phyloP scores from a whole-genome alignment of 2,329 filamentous ascomycete genomes.

The Sarocladiaceae sp. region DNA sequence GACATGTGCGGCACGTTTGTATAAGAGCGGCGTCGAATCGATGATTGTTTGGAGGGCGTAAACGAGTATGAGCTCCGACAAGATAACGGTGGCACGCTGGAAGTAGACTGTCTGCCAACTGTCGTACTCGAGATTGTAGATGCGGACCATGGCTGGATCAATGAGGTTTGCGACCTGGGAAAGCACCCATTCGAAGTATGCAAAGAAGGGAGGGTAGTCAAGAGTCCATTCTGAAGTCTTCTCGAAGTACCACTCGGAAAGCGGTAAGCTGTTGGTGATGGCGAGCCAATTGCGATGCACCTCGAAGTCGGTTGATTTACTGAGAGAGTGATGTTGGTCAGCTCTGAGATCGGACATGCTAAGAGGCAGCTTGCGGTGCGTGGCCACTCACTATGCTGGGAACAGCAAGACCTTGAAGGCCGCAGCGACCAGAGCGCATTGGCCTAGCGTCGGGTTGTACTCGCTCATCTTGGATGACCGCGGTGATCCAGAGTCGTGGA shows the following conservation, averaged over 20 bases:
- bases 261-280: constrained; percentile 81
- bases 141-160: constrained; percentile 74
- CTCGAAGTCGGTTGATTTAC: constrained; percentile 98
- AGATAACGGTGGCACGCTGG: constrained; percentile 80
- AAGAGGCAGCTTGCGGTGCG: constrained; percentile 1
- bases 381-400: constrained; percentile 77
- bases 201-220: constrained; percentile 97
- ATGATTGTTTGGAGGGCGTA: constrained; percentile 79
- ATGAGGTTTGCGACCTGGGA: constrained; percentile 71
- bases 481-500: not conserved
- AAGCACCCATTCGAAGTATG: constrained; percentile 90
- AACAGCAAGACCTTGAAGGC: constrained; percentile 90
- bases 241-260: constrained; percentile 93
- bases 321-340: constrained; percentile 29
- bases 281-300: constrained; percentile 99
- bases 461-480: constrained; percentile 58
- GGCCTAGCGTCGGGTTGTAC: constrained; percentile 76
- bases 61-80: constrained; percentile 76
- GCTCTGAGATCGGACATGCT: not conserved
- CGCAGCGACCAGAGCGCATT: constrained; percentile 79
- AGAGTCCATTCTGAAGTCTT: constrained; percentile 99
- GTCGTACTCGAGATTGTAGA: constrained; percentile 77
- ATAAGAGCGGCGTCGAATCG: constrained; percentile 56
- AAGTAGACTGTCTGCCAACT: constrained; percentile 95
- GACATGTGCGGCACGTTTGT: constrained; percentile 74